Evolutionary conservation across 2,329 filamentous ascomycete genomes (phyloP).

Genomic region (Colletotrichum lini): DNA sequence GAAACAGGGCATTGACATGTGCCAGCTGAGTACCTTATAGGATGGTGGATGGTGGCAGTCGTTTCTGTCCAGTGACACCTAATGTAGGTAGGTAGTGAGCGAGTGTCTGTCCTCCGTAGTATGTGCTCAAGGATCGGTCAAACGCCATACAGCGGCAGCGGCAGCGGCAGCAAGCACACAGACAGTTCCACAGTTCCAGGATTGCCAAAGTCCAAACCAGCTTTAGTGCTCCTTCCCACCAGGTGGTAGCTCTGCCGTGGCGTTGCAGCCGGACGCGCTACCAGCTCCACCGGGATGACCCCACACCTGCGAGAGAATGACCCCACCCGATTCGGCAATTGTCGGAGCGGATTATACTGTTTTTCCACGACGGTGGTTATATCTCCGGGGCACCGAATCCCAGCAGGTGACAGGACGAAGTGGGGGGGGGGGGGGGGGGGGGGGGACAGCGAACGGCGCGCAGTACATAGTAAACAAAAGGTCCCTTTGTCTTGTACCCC

Average conservation of each 20-base stretch:
- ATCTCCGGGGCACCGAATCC: background rate
- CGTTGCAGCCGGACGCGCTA: conserved; percentile 27
- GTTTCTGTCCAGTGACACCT: background rate
- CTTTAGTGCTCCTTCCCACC: conserved; percentile 7
- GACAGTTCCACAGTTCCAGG: conserved; percentile 3
- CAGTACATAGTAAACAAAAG: background rate
- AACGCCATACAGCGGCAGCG: conserved; percentile 11
- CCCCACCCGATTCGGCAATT: conserved; percentile 29
- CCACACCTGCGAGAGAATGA: conserved; percentile 3
- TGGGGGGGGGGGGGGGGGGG: background rate
- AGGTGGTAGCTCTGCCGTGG: conserved; percentile 24
- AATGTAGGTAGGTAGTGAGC: no score
- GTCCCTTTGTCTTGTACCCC: background rate
- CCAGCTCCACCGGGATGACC: conserved; percentile 12
- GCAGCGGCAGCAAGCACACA: conserved; percentile 15
- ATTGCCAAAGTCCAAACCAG: background rate
- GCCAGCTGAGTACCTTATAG: conserved; percentile 30
- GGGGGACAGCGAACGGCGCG: background rate
- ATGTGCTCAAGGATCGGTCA: no score
- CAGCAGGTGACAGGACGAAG: background rate
- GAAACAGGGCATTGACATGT: conserved; percentile 43
- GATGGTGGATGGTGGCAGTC: conserved; percentile 31
- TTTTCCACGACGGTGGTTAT: background rate
- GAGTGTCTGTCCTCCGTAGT: no score
- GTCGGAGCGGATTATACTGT: conserved; percentile 12